These are phyloP conservation scores for Acephala macrosclerotiorum DNA, from an alignment of 2,329 filamentous ascomycete genomes.

Conservation along the genomic window DNA sequence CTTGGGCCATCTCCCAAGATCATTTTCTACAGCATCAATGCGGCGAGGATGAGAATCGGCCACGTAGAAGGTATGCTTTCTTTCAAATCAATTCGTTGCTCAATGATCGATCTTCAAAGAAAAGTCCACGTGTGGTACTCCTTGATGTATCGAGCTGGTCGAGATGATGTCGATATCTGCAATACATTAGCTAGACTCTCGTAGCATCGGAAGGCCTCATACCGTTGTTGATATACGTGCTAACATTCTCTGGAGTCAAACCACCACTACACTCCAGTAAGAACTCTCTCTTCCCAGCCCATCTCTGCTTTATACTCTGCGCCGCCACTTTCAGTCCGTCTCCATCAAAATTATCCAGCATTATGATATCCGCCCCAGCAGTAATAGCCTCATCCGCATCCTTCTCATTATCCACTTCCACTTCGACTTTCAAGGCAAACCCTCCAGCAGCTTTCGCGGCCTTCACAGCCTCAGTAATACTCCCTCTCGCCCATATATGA, in stretches of 20 bases:
- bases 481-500: constrained; percentile 90
- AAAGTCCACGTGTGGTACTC: constrained; percentile 92
- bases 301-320: constrained; percentile 77
- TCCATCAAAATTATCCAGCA: constrained; percentile 94
- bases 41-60: not conserved
- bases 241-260: constrained; percentile 83
- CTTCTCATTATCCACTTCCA: constrained; percentile 87
- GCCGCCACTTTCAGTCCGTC: constrained; percentile 80
- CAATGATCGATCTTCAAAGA: constrained; percentile 83
- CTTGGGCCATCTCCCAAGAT: not conserved
- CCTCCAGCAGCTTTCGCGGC: constrained; percentile 86
- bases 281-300: constrained; percentile 76
- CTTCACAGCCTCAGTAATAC: constrained; percentile 84
- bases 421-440: constrained; percentile 93
- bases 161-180: constrained; percentile 93
- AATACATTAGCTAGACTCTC: constrained; percentile 34
- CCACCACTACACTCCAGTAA: constrained; percentile 94
- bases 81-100: not conserved
- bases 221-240: constrained; percentile 79
- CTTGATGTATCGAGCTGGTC: constrained; percentile 96
- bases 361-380: constrained; percentile 93
- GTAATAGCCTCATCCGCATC: constrained; percentile 92
- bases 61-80: not conserved
- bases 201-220: constrained; percentile 44
- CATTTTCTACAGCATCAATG: not conserved